These are phyloP conservation scores for Thermothelomyces thermophilus DNA, from an alignment of 2,329 filamentous ascomycete genomes.

Conservation along the genomic window DNA sequence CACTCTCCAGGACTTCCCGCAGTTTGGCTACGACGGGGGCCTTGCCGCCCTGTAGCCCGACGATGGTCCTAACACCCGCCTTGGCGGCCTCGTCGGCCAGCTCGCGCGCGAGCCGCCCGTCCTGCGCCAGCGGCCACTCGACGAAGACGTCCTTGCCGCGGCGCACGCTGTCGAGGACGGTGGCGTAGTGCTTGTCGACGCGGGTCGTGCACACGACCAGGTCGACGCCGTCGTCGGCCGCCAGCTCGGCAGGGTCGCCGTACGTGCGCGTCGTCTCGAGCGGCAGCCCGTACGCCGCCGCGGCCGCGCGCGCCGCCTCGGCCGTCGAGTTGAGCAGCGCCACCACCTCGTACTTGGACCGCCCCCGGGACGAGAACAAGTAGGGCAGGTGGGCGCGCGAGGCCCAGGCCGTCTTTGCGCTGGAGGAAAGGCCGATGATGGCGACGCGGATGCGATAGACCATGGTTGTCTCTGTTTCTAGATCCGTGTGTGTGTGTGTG, in stretches of 20 bases:
- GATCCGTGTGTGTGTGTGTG: not conserved
- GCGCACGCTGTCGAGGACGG: slow-evolving; percentile 39
- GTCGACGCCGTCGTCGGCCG: slow-evolving; percentile 44
- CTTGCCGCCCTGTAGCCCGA: slow-evolving; percentile 46
- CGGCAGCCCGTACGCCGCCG: slow-evolving; percentile 36
- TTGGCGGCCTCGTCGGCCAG: slow-evolving; percentile 33
- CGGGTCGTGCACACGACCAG: slow-evolving; percentile 49
- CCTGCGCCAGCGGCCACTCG: slow-evolving; percentile 52
- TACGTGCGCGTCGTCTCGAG: slow-evolving; percentile 40
- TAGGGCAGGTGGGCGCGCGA: slow-evolving; percentile 52
- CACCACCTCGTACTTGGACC: slow-evolving; percentile 40
- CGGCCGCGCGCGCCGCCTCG: slow-evolving; percentile 38
- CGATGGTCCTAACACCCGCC: slow-evolving; percentile 34
- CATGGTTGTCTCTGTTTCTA: not conserved
- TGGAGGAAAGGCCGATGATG: slow-evolving; percentile 52
- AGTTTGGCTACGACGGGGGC: slow-evolving; percentile 40
- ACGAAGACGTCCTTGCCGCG: slow-evolving; percentile 49
- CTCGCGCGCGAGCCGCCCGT: slow-evolving; percentile 35
- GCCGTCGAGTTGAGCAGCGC: slow-evolving; percentile 47
- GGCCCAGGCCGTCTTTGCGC: slow-evolving; percentile 48
- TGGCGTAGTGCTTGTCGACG: slow-evolving; percentile 46
- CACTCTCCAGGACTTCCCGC: slow-evolving; percentile 37
- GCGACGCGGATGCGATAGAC: slow-evolving; percentile 35
- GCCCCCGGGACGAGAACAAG: slow-evolving; percentile 41
- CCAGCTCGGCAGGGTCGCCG: slow-evolving; percentile 42